These are phyloP conservation scores for Exsudoporus frostii DNA, from an alignment of 768 basidiomycete genomes.

Conservation along the genomic window DNA sequence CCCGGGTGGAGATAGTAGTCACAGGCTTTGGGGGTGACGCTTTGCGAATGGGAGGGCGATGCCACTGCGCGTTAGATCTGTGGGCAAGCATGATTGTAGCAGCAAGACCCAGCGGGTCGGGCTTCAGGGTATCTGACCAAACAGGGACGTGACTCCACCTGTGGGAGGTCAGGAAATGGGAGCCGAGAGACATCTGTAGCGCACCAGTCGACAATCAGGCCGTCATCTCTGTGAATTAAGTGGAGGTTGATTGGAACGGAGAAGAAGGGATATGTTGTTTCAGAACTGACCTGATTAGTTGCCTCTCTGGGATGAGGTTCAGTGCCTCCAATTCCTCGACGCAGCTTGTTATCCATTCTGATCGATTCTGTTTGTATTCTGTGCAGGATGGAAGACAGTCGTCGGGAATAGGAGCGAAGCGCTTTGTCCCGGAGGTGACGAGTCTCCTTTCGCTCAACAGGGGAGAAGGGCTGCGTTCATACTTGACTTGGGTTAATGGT, in stretches of 20 bases:
- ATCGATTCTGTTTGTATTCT: constrained; percentile 20
- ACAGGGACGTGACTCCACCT: constrained; percentile 32
- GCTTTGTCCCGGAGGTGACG: constrained; percentile 26
- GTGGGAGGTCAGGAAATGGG: background rate
- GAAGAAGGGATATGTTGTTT: background rate
- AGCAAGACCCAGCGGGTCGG: constrained; percentile 26
- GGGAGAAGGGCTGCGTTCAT: constrained; percentile 21
- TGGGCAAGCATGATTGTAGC: constrained; percentile 25
- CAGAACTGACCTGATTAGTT: constrained; percentile 26
- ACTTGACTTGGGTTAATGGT: constrained; percentile 12
- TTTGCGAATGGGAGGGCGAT: background rate
- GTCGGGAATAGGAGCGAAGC: constrained; percentile 26
- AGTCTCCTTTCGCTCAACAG: constrained; percentile 12
- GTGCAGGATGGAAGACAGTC: constrained; percentile 22
- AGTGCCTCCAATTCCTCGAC: constrained; percentile 18
- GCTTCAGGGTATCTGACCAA: constrained; percentile 31
- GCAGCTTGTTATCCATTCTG: constrained; percentile 20
- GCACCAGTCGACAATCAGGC: constrained; percentile 31
- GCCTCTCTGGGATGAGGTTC: constrained; percentile 23
- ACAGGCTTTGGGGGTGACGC: background rate
- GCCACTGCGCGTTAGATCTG: constrained; percentile 23
- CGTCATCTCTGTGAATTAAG: constrained; percentile 25
- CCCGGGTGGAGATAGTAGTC: background rate
- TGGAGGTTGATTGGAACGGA: background rate
- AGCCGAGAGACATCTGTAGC: background rate